Evolutionary conservation across 768 basidiomycete species (phyloP).

Genomic region (Naganishia vishniacii): DNA sequence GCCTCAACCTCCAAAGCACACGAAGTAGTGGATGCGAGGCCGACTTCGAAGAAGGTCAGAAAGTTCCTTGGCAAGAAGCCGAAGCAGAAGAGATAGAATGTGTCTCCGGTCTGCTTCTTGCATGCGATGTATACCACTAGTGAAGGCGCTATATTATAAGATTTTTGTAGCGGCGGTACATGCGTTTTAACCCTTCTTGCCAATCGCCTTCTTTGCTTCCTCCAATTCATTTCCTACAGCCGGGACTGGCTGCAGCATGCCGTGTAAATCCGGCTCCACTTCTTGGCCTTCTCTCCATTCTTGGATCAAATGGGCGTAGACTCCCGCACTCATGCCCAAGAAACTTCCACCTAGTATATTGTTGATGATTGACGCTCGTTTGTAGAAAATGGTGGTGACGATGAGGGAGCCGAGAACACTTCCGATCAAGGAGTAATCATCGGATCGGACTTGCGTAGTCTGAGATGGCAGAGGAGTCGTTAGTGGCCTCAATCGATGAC

Average conservation of each 20-base stretch:
- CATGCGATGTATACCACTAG: background rate
- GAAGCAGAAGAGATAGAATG: background rate
- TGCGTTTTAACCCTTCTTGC: slow-evolving; percentile 2
- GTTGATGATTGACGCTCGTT: slow-evolving; percentile 37
- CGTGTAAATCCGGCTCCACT: slow-evolving; percentile 34
- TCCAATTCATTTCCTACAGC: slow-evolving; percentile 13
- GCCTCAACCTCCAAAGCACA: slow-evolving; percentile 43
- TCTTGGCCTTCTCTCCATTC: slow-evolving; percentile 33
- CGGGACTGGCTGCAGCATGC: slow-evolving; percentile 19
- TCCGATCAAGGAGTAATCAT: slow-evolving; percentile 47
- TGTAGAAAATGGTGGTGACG: slow-evolving; percentile 41
- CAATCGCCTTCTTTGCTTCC: slow-evolving; percentile 18
- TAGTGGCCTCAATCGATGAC: background rate
- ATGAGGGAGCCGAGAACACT: slow-evolving; percentile 35
- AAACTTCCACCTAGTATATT: slow-evolving; percentile 42
- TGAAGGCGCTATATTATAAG: too few species aligned
- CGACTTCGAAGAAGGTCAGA: slow-evolving; percentile 22
- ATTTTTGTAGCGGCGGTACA: background rate
- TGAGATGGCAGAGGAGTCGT: background rate
- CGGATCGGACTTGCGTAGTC: slow-evolving; percentile 36
- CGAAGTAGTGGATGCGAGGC: slow-evolving; percentile 38
- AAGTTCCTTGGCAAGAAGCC: slow-evolving; percentile 23
- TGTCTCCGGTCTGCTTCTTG: background rate
- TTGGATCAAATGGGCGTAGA: slow-evolving; percentile 36
- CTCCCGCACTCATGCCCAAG: slow-evolving; percentile 41